These are phyloP conservation scores for Ogataea chonburiensis DNA, from an alignment of 805 yeast genomes.

Conservation along the genomic window DNA sequence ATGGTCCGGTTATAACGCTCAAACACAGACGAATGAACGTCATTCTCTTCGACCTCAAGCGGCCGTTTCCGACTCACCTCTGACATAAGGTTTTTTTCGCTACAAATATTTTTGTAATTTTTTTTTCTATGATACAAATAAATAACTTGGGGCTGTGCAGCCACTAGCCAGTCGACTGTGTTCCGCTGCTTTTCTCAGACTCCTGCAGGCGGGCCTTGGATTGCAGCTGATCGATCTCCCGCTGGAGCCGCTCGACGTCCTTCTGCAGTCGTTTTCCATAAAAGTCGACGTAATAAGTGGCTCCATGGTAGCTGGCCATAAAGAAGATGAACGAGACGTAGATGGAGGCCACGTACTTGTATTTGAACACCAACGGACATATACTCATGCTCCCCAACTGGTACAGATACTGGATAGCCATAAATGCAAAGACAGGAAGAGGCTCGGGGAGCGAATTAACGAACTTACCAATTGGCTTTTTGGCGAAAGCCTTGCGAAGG, in stretches of 20 bases:
- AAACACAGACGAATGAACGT: conserved; percentile 46
- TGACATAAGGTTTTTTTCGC: conserved; percentile 4
- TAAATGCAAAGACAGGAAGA: conserved; percentile 84
- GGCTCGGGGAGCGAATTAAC: conserved; percentile 83
- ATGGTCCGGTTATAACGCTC: conserved; percentile 50
- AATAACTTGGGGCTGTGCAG: conserved; percentile 4
- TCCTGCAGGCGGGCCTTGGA: conserved; percentile 19
- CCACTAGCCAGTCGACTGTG: no score
- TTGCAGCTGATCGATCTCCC: conserved; percentile 68
- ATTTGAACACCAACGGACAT: conserved; percentile 84
- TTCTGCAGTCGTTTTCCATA: conserved; percentile 89
- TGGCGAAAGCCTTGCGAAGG: conserved; percentile 68
- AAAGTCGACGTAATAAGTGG: conserved; percentile 87
- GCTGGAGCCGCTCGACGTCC: conserved; percentile 70
- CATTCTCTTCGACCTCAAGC: conserved; percentile 3
- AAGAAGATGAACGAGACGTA: conserved; percentile 74
- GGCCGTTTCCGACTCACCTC: conserved; percentile 8
- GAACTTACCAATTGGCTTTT: conserved; percentile 64
- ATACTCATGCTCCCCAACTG: conserved; percentile 84
- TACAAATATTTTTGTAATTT: background rate
- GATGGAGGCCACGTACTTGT: conserved; percentile 60
- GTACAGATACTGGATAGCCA: conserved; percentile 81
- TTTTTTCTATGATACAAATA: conserved; percentile 5
- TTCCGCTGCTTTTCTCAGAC: background rate
- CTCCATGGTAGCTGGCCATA: conserved; percentile 88